Evolutionary conservation across 1,139 yeast genomes (phyloP).

Genomic region (Yamadazyma aaseri): DNA sequence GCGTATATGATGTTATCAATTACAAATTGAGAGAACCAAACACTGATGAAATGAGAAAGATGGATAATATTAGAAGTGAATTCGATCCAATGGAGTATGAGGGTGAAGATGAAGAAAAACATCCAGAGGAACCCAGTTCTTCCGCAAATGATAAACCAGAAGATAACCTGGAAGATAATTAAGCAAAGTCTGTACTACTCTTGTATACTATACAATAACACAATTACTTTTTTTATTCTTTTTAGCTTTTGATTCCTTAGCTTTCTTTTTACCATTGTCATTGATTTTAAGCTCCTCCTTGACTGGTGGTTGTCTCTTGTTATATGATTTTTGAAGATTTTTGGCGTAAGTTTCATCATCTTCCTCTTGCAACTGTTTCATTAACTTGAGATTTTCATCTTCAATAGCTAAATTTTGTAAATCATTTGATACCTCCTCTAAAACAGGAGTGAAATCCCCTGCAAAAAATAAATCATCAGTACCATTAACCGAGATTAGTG

Average conservation of each 20-base stretch:
- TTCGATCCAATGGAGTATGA: constrained; percentile 76
- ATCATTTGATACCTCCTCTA: constrained; percentile 22
- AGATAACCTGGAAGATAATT: constrained; percentile 22
- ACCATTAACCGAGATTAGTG: constrained; percentile 65
- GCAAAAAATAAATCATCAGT: constrained; percentile 63
- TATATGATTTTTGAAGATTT: constrained; percentile 32
- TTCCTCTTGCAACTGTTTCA: constrained; percentile 56
- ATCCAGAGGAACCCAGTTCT: constrained; percentile 20
- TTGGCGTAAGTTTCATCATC: constrained; percentile 60
- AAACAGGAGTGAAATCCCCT: constrained; percentile 53
- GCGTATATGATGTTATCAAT: constrained; percentile 55
- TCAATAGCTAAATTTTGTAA: constrained; percentile 12
- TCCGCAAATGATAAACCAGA: constrained; percentile 14
- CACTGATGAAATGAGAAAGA: constrained; percentile 61
- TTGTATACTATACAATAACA: constrained; percentile 19
- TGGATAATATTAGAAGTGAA: constrained; percentile 67
- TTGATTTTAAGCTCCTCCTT: constrained; percentile 11
- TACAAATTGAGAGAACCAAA: constrained; percentile 71
- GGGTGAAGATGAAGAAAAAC: constrained; percentile 48
- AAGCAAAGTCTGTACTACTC: constrained; percentile 9
- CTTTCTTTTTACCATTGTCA: constrained; percentile 7
- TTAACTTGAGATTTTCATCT: constrained; percentile 28
- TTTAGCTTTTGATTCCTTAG: constrained; percentile 9
- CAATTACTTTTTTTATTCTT: constrained; percentile 18
- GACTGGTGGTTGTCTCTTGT: constrained; percentile 12